Evolutionary conservation across 345 rosid genomes (phyloP).

Genomic region (Microcos paniculata): DNA sequence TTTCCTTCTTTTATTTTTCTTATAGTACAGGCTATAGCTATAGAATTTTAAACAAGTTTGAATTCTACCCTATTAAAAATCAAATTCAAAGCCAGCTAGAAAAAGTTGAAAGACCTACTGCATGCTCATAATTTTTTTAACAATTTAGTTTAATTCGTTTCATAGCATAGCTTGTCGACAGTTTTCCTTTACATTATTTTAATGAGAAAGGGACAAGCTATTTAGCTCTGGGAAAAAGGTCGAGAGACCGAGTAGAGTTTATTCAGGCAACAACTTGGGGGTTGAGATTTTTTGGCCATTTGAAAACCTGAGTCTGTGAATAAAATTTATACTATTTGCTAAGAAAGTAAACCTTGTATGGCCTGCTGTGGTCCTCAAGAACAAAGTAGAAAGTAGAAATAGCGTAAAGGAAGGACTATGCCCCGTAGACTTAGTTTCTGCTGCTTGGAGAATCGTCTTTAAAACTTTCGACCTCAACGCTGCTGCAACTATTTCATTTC

Average conservation of each 20-base stretch:
- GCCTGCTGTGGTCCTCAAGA: conserved; percentile 47
- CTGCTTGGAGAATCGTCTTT: conserved; percentile 44
- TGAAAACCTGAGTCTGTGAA: conserved; percentile 17
- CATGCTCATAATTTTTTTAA: background rate
- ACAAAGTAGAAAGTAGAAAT: conserved; percentile 32
- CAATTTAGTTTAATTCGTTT: too few relatives aligned
- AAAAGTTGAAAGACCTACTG: background rate
- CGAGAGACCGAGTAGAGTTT: too few relatives aligned
- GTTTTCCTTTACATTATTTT: background rate
- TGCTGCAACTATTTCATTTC: conserved; percentile 3
- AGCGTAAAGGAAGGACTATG: conserved; percentile 32
- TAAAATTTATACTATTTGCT: conserved; percentile 7
- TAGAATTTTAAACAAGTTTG: background rate
- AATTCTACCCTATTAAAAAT: background rate
- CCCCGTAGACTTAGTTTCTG: conserved; percentile 28
- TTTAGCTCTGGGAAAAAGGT: background rate
- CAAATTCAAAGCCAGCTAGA: background rate
- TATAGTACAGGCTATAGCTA: background rate
- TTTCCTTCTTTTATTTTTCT: background rate
- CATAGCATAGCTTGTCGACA: background rate
- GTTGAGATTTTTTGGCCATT: conserved; percentile 1
- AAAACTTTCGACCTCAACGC: conserved; percentile 12
- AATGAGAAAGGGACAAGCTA: background rate
- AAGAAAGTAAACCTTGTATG: conserved; percentile 6
- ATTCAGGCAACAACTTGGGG: background rate